These are phyloP conservation scores for Aspergillus tubingensis DNA, from an alignment of 2,329 filamentous ascomycete species.

Conservation along the genomic window DNA sequence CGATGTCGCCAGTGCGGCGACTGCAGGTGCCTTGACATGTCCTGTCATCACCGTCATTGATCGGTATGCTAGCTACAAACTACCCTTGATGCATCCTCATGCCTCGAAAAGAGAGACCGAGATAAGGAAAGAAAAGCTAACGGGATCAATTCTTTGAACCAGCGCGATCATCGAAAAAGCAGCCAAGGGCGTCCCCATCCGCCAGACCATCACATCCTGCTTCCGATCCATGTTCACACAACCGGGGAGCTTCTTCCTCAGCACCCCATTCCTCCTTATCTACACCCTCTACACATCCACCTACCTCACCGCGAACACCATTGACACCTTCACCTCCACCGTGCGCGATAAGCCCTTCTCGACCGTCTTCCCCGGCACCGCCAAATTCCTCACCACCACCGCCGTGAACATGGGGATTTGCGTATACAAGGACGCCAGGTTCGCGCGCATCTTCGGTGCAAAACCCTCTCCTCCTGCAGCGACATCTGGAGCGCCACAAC, in stretches of 20 bases:
- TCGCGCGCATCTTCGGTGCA: constrained; percentile 78
- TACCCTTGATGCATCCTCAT: too few species aligned
- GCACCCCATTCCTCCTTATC: constrained; percentile 53
- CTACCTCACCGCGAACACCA: constrained; percentile 82
- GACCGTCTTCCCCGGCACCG: constrained; percentile 68
- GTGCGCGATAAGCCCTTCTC: constrained; percentile 57
- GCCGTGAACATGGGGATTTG: constrained; percentile 82
- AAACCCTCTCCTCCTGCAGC: constrained; percentile 46
- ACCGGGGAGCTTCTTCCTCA: constrained; percentile 47
- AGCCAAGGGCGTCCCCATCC: constrained; percentile 46
- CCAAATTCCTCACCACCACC: constrained; percentile 80
- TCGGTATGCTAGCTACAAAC: constrained; percentile 54
- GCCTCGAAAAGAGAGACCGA: too few species aligned
- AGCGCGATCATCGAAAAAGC: constrained; percentile 55
- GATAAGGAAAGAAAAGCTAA: background rate
- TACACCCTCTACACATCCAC: constrained; percentile 78
- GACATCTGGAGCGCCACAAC: constrained; percentile 18
- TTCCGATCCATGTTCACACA: constrained; percentile 42
- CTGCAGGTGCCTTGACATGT: constrained; percentile 74
- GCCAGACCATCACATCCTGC: constrained; percentile 43
- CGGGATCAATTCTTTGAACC: too few species aligned
- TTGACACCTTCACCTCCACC: constrained; percentile 79
- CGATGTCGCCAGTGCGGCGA: constrained; percentile 69
- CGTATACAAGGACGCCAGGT: constrained; percentile 86
- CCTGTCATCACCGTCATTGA: constrained; percentile 88